Evolutionary conservation across 179 eudicot species (phyloP).

Genomic region (Sideroxylon spinosum): DNA sequence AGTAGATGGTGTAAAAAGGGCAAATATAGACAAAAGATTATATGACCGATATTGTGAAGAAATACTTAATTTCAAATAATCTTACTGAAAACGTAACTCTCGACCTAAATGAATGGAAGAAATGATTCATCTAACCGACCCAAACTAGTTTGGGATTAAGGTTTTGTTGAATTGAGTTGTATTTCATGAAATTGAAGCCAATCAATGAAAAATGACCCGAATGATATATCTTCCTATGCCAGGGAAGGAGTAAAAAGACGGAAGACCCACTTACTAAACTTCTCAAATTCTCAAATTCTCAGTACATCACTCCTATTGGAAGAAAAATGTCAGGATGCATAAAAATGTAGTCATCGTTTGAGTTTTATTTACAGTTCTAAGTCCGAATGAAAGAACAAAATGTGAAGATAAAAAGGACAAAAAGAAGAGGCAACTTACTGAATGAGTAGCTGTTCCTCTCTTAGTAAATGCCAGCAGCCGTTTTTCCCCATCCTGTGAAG

Average conservation of each 20-base stretch:
- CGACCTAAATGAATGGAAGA: too few species aligned
- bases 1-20: too few species aligned
- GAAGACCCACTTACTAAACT: background rate
- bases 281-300: background rate
- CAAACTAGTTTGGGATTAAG: too few species aligned
- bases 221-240: background rate
- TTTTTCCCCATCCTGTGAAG: constrained; percentile 67
- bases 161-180: too few species aligned
- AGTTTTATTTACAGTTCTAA: background rate
- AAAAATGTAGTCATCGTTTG: background rate
- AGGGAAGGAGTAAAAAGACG: background rate
- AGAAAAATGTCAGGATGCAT: background rate
- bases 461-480: constrained; percentile 86
- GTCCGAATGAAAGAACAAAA: background rate
- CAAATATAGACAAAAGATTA: too few species aligned
- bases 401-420: background rate
- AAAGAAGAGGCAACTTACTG: constrained; percentile 46
- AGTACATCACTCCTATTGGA: background rate
- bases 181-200: background rate
- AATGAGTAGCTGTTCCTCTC: constrained; percentile 66
- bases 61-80: too few species aligned
- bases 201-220: background rate
- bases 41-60: too few species aligned
- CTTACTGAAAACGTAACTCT: too few species aligned
- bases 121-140: too few species aligned